Base-by-base conservation (phyloP, 306 rosid genomes). In the Vigna mungo region DNA sequence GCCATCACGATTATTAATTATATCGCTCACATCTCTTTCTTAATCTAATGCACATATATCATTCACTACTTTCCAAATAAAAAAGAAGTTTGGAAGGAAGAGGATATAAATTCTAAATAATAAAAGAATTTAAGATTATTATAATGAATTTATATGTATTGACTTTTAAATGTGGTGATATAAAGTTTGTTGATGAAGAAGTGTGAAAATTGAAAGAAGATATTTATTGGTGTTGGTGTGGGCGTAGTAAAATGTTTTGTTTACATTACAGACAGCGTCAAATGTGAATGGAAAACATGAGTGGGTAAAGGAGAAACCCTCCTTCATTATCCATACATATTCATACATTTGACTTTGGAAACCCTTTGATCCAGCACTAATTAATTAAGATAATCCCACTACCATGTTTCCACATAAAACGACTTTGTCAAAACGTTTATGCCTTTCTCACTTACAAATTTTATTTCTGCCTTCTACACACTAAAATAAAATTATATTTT, bases 291-390 rank as follows among this genome's bases (percentile, higher is more conserved):
- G n/a, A 62, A 48, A 62, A 4, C 39, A n/a, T 4, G 3, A 20
- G 17, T 62, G 79, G 62, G 20, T 37, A 75, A 48, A 48, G 37
- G 49, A 47, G 49, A 47, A 61, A 46, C 34, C 23, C 36, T 25
- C 27, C 27, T 0, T 8, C 37, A 34, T 34, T 34, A 34, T 34
- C 6, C 44, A 58, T 23, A 4, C 48, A 18, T 55, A 39, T 1
- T 30, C 30, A 41, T 30, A 16, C 9, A 46, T 43, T 58, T 44
- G 44, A 59, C 68, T 34, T 39, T 39, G 55, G 9, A 72, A 56
- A 43, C 7, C 27, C 68, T 9, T 43, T 47, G 14, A 41, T 16
- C 27, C 13, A 74, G 10, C 0, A 59, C 27, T 25, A 25, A 25
- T 25, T 25, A 74, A 36, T 3, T 36, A 53, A 59, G 18, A 44